Percentiles rank a stretch among this genome's conserved stretches.
These are phyloP conservation scores for Capronia americana DNA, from an alignment of 2,329 filamentous ascomycete species.

Conservation along the genomic window DNA sequence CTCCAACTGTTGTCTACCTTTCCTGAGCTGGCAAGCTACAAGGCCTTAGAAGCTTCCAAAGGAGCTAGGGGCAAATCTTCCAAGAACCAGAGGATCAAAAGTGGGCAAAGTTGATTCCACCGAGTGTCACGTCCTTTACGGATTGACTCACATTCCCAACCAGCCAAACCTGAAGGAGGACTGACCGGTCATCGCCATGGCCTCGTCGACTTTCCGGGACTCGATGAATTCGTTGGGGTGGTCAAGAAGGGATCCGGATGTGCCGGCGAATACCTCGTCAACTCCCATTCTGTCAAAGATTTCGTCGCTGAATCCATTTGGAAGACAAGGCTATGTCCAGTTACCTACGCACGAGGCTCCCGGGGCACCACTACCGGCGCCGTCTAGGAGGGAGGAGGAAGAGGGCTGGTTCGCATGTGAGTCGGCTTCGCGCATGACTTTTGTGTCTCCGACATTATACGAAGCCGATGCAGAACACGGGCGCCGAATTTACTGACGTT, in stretches of 20 bases:
- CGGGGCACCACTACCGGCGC: conserved; percentile 84
- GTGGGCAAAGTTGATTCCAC: conserved; percentile 11
- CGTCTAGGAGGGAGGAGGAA: conserved; percentile 86
- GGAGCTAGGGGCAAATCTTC: conserved; percentile 9
- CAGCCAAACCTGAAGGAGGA: conserved; percentile 14
- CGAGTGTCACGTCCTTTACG: conserved; percentile 8
- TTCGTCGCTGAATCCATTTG: conserved; percentile 86
- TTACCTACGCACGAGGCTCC: conserved; percentile 83
- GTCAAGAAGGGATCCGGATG: conserved; percentile 81
- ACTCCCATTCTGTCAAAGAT: conserved; percentile 80
- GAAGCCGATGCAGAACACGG: conserved; percentile 2
- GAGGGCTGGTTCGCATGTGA: conserved; percentile 95
- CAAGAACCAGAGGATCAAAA: conserved; percentile 11
- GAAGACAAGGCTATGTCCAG: conserved; percentile 79
- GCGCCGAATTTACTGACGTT: conserved; percentile 26
- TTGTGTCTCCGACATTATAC: conserved; percentile 10
- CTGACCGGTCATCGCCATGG: conserved; percentile 65
- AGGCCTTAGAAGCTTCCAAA: conserved; percentile 8
- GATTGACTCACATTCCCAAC: conserved; percentile 12
- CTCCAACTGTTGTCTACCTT: conserved; percentile 16
- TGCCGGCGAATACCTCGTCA: conserved; percentile 72
- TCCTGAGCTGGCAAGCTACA: neutral
- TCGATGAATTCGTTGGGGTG: conserved; percentile 94
- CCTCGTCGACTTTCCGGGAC: conserved; percentile 86
- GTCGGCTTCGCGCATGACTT: conserved; percentile 51